Evolutionary conservation across 2,329 filamentous ascomycete species (phyloP).

Genomic region (Hymenoscyphus occultus): DNA sequence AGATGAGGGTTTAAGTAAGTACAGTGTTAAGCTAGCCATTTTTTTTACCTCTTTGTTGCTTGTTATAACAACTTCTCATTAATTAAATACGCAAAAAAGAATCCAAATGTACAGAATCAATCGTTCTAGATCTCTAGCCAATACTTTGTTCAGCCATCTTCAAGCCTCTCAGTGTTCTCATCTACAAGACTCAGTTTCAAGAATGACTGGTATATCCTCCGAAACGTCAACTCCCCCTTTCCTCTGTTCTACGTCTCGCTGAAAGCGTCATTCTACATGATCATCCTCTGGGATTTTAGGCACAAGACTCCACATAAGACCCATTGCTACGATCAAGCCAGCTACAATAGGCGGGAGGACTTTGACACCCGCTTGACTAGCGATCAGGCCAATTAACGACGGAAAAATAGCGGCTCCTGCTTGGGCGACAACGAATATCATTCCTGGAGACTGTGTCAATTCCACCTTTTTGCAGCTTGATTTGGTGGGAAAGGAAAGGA

Average conservation of each 20-base stretch:
- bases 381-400: conserved; percentile 52
- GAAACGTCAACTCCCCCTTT: background rate
- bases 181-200: too few species aligned
- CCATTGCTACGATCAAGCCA: conserved; percentile 45
- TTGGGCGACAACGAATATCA: conserved; percentile 48
- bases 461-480: background rate
- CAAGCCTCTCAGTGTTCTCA: too few species aligned
- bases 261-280: background rate
- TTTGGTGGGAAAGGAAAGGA: too few species aligned
- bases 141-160: too few species aligned
- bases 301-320: conserved; percentile 47
- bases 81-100: too few species aligned
- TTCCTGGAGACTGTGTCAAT: background rate
- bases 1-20: too few species aligned
- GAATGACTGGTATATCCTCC: background rate
- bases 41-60: too few species aligned
- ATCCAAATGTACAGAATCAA: too few species aligned
- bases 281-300: conserved; percentile 16
- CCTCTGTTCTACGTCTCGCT: background rate
- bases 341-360: conserved; percentile 52
- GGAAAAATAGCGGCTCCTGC: conserved; percentile 55
- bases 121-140: too few species aligned
- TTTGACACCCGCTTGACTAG: conserved; percentile 43
- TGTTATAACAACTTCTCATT: too few species aligned
- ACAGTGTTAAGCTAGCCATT: too few species aligned